phyloP scores from a whole-genome alignment of 1,284 basidiomycete species.

The Ustilago nuda region DNA sequence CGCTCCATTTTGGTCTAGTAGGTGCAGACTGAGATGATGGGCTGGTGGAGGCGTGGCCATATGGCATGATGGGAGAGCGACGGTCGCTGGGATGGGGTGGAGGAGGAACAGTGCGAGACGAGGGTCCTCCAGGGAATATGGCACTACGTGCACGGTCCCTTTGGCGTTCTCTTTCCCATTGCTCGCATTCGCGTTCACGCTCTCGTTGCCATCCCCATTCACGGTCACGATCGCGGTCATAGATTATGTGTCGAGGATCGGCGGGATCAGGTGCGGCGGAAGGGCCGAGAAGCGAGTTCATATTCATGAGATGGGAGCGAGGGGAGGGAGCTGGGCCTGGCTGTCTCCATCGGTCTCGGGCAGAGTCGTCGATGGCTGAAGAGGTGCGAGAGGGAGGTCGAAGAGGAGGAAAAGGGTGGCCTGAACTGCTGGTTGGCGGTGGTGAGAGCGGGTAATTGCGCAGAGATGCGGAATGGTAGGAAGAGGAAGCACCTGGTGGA shows the following conservation, averaged over 20 bases:
- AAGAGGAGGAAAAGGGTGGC: conserved; percentile 34
- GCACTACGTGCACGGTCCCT: conserved; percentile 25
- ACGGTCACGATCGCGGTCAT: conserved; percentile 39
- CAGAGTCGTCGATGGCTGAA: conserved; percentile 26
- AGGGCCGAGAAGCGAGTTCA: conserved; percentile 58
- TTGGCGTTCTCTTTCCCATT: conserved; percentile 34
- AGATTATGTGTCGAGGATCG: conserved; percentile 35
- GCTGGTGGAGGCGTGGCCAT: conserved; percentile 25
- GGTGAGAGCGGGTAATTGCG: conserved; percentile 35
- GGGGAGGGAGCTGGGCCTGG: conserved; percentile 21
- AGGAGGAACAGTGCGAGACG: conserved; percentile 33
- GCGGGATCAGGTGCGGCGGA: conserved; percentile 19
- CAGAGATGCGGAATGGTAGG: conserved; percentile 21
- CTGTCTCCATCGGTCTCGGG: conserved; percentile 36
- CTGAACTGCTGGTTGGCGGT: conserved; percentile 12
- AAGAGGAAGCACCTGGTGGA: conserved; percentile 32
- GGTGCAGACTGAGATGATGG: conserved; percentile 45
- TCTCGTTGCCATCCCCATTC: conserved; percentile 25
- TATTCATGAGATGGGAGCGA: conserved; percentile 57
- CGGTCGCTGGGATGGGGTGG: conserved; percentile 17
- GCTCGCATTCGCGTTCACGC: conserved; percentile 35
- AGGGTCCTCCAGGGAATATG: conserved; percentile 29
- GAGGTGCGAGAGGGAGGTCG: conserved; percentile 37
- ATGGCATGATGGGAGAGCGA: conserved; percentile 36
- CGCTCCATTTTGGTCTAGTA: conserved; percentile 58